A percentile compares a stretch with the other conserved stretches of the same genome.
phyloP scores from a whole-genome alignment of 2,329 filamentous ascomycete species.

The Pseudogymnoascus sp. region DNA sequence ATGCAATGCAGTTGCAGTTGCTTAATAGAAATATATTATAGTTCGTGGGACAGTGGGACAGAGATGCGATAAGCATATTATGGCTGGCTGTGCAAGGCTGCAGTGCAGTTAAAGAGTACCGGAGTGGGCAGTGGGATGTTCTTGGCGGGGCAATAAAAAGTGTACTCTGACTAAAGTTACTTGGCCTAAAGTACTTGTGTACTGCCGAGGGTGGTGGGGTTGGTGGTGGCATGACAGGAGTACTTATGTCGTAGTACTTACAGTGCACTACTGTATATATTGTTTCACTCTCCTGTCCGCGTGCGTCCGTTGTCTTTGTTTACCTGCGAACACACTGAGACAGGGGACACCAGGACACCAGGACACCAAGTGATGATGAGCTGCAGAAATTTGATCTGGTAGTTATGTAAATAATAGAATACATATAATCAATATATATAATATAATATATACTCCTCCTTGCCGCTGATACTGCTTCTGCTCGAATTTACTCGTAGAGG shows the following conservation, averaged over 20 bases:
- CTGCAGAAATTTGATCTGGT: neutral
- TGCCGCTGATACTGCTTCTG: neutral
- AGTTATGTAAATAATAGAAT: neutral
- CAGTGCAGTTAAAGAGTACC: neutral
- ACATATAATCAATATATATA: neutral
- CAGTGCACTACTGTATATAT: neutral
- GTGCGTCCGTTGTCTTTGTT: neutral
- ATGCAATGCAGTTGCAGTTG: neutral
- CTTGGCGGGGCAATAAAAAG: neutral
- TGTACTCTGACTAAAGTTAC: neutral
- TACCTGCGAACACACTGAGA: neutral
- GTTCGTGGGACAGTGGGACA: neutral
- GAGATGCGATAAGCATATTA: neutral
- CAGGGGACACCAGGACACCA: neutral
- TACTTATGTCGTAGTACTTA: neutral
- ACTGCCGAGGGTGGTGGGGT: neutral
- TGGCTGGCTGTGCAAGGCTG: neutral
- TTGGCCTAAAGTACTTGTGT: neutral
- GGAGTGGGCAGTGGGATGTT: neutral
- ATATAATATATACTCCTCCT: neutral
- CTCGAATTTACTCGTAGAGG: neutral
- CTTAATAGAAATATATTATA: conserved; percentile 1
- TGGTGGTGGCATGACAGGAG: neutral
- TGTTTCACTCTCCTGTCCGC: conserved; percentile 1
- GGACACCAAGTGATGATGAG: neutral